Evolutionary conservation across 2,329 filamentous ascomycete species (phyloP), one percentile per base, ranked within the genome.

Genomic region (Leptodontidium sp.): DNA sequence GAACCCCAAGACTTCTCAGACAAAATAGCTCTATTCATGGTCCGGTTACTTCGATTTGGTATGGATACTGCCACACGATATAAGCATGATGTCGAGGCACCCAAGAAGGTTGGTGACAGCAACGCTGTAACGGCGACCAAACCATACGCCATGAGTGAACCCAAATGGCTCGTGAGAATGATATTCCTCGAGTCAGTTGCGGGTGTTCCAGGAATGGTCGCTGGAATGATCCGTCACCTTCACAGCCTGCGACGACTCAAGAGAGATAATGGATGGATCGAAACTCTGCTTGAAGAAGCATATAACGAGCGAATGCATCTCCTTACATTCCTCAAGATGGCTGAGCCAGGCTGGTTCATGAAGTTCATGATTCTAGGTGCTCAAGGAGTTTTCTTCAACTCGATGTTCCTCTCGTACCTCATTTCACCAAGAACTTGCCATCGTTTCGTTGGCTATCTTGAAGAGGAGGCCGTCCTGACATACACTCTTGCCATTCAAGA

Each of bases 331-430:
- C 89, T 99, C 80, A 97, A 97, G 81, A 92, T 97, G 86, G 92
- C 91, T 67, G 87, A 94, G 73, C 93, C 93, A 3, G 78, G 78
- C 15, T 89, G 87, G 84, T 96, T 97, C 84, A 97, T 98, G 94
- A 91, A 93, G 71, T 80, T 93, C 67, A 93, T 97, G 89, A 93
- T 98, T 66, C 87, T 98, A 49, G 93, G 90, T 12, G 94, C 95
- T 0, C 95, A 98, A 80, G 96, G 95, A 49, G 93, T 98, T 75
- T 98, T 97, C 85, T 98, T 97, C 87, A 99, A 99, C 82, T 87
- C 89, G 72, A 88, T 98, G 79, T 98, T 99, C 85, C 69, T 97
- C 71, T 87, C 91, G 58, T 98, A 98, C 81, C 89, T 99, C 43
- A 77, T 97, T 69, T 93, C 91, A 1, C 95, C 96, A 7, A 89